Evolutionary conservation across 768 basidiomycete genomes (phyloP), one percentile per base, ranked within the genome.

Genomic region (Lyophyllum shimeji): DNA sequence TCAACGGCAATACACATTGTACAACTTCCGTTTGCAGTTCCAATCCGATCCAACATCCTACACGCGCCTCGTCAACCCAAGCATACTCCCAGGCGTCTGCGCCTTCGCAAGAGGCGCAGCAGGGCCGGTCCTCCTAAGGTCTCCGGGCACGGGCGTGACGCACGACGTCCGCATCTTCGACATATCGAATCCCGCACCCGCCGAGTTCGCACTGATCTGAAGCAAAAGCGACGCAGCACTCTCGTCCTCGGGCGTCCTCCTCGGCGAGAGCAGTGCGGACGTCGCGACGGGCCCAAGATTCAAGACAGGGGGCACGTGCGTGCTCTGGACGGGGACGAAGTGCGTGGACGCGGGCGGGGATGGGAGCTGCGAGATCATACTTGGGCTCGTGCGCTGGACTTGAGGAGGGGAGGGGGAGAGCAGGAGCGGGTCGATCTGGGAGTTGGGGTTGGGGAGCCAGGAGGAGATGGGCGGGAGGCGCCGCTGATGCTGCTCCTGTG

Each of bases 381-480:
- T 9, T 5, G 29, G 4, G 43, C 51, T 53, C 23, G n/a, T n/a
- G n/a, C n/a, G n/a, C n/a, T n/a, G n/a, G n/a, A n/a, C n/a, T n/a
- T n/a, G n/a, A n/a, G n/a, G n/a, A n/a, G n/a, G 55, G 31, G 17
- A 18, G 13, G 56, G 31, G 15, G 46, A 73, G 70, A 47, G 73
- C 68, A 63, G 69, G 59, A 2, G 66, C 55, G 63, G 76, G 65
- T 63, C 76, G 63, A 62, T 72, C 62, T 42, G 69, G 46, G 62
- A 56, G 61, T 57, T 55, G 46, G 62, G 55, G 61, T 57, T 55
- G 33, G 80, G 80, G 0, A 89, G 75, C 87, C 86, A 89, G 1
- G 87, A 80, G 0, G 87, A 84, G 47, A 89, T 89, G 49, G 87
- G 76, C 0, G 87, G 87, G 11, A 89, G 79, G 33, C 79, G 82